A percentile compares a stretch with the other conserved stretches of the same genome.
Conservation (phyloP, 2,329 filamentous ascomycete genomes). For the Fusarium pilosicola region DNA sequence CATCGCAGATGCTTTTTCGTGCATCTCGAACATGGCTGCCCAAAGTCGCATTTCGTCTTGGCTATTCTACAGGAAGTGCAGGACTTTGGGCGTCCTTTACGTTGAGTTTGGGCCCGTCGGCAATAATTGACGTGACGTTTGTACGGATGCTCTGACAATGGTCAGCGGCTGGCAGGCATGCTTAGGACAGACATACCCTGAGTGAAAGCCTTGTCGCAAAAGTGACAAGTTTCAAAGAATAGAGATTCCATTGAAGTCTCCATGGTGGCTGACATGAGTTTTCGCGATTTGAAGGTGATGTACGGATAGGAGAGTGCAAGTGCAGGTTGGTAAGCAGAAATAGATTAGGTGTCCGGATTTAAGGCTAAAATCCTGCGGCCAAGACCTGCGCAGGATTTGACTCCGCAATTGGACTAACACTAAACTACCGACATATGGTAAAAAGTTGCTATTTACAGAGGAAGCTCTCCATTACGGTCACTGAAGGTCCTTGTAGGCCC, state of each 20-base stretch:
- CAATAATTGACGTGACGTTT: slow-evolving; percentile 44
- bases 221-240: slow-evolving; percentile 20
- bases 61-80: slow-evolving; percentile 34
- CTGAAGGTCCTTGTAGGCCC: slow-evolving; percentile 46
- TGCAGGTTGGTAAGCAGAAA: slow-evolving; percentile 7
- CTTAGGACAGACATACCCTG: slow-evolving; percentile 8
- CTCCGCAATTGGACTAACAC: too few species aligned
- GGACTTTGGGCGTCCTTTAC: slow-evolving; percentile 41
- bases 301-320: too few species aligned
- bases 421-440: neutral
- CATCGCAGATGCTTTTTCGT: slow-evolving; percentile 24
- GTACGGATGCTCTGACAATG: slow-evolving; percentile 26
- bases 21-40: slow-evolving; percentile 38
- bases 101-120: slow-evolving; percentile 33
- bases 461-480: slow-evolving; percentile 37
- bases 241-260: neutral
- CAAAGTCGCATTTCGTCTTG: slow-evolving; percentile 42
- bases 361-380: slow-evolving; percentile 12
- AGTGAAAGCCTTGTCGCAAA: slow-evolving; percentile 38
- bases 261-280: neutral
- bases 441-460: slow-evolving; percentile 16
- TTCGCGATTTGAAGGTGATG: too few species aligned
- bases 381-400: neutral
- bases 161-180: neutral
- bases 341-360: slow-evolving; percentile 3